Base-by-base conservation (phyloP, 805 yeast species). In the Candida silvatica region DNA sequence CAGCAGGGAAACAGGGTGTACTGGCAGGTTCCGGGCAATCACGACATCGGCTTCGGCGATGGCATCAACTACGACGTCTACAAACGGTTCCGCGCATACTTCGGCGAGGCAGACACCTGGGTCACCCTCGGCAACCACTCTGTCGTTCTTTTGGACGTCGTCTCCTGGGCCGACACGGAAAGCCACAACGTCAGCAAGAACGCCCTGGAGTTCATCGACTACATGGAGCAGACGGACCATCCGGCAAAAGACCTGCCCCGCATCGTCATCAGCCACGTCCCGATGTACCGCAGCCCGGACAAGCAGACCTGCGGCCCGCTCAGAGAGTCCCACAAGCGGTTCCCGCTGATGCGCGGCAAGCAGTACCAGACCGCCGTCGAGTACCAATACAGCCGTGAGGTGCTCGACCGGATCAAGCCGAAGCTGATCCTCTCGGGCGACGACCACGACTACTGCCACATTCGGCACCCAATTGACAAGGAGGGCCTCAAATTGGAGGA, bases 381-480 rank as follows among this genome's bases (percentile, higher is more conserved):
- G 34, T 61, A 70, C 20, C 70, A 67, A 2, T 49, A 80, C 4
- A 64, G 90, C 0, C 67, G 73, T 27, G 67, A 72, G 16, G 66
- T 92, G 4, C 57, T 92, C 30, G 47, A 64, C 5, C 61, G 58
- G 7, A 54, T 90, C 1, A 59, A 69, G 31, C 99, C 99, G 0
- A 64, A 64, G 12, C 56, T 78, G 8, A 67, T 83, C 4, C 84
- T 87, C 50, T 76, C 94, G 5, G 99, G 98, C 1, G 99, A 92
- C 55, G 98, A 92, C 54, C 99, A 92, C 60, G 98, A 92, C 55
- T 87, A 85, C 47, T 92, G 99, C 55, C 84, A 80, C 43, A 69
- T 80, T 15, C 59, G 59, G 11, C 97, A 88, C 52, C 45, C 49
- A 8, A 31, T 34, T 7, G 35, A 27, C 15, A 37, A 37, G 20